Evolutionary conservation across 1,284 basidiomycete species (phyloP).

Genomic region (Fomitopsis schrenkii): DNA sequence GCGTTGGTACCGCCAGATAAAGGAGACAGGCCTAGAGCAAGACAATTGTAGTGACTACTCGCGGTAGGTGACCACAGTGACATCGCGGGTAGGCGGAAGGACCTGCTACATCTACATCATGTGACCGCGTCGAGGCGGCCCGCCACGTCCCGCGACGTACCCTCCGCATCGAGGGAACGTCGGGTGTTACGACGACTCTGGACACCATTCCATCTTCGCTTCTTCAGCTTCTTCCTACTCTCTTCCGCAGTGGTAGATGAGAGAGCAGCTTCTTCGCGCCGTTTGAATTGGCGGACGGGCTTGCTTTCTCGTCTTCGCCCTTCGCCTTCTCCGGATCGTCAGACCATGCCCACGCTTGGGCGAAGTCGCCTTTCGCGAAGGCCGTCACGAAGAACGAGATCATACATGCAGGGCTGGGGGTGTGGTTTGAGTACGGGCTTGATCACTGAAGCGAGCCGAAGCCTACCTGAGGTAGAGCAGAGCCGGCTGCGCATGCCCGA

Average conservation of each 20-base stretch:
- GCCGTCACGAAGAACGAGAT: constrained; percentile 55
- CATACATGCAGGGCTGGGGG: constrained; percentile 62
- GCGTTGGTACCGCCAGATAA: too few species aligned
- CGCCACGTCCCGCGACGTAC: background rate
- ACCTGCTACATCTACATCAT: too few species aligned
- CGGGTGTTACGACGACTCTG: background rate
- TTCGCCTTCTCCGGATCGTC: constrained; percentile 33
- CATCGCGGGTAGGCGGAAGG: too few species aligned
- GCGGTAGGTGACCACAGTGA: too few species aligned
- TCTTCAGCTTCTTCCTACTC: background rate
- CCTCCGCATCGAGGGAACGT: background rate
- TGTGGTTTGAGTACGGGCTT: background rate
- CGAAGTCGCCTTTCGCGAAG: constrained; percentile 50
- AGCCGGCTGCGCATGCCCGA: constrained; percentile 84
- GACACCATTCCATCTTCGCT: background rate
- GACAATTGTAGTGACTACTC: too few species aligned
- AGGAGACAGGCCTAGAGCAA: too few species aligned
- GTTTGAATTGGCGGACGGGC: background rate
- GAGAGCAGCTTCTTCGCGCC: background rate
- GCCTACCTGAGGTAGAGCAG: constrained; percentile 85
- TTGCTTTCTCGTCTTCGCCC: constrained; percentile 6
- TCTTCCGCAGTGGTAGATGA: background rate
- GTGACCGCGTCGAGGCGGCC: too few species aligned
- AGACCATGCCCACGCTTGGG: constrained; percentile 60
- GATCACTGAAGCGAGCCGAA: background rate